Conservation (phyloP, 208 protist species). For the Trypanosoma scelopori region DNA sequence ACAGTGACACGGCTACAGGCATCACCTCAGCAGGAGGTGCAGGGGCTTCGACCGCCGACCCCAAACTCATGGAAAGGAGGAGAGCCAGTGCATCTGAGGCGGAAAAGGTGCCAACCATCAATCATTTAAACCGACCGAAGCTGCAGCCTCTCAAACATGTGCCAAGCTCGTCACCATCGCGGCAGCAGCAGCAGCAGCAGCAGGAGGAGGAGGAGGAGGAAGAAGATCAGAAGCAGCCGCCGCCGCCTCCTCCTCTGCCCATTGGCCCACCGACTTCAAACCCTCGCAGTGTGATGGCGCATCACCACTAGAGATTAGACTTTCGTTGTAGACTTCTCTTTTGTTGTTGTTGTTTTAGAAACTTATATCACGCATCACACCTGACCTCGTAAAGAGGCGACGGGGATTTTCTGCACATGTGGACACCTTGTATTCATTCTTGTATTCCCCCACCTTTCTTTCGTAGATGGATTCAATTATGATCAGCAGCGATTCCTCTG, state of each 20-base stretch:
- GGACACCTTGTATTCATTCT: too few relatives aligned
- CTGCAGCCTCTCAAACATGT: background rate
- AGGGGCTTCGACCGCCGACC: background rate
- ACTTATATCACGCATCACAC: background rate
- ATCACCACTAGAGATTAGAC: background rate
- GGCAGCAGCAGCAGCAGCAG: background rate
- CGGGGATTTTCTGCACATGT: too few relatives aligned
- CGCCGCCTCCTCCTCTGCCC: constrained; percentile 8
- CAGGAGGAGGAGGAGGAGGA: too few relatives aligned
- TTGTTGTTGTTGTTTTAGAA: background rate
- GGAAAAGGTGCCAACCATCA: background rate
- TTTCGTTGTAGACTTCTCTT: background rate
- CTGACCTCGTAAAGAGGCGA: too few relatives aligned
- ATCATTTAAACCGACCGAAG: background rate
- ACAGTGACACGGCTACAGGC: background rate
- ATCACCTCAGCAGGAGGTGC: too few relatives aligned
- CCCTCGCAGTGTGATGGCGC: constrained; percentile 8
- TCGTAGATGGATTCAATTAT: too few relatives aligned
- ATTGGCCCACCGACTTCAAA: constrained; percentile 13
- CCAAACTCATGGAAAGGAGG: background rate
- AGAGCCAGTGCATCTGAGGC: constrained; percentile 2
- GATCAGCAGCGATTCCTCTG: too few relatives aligned
- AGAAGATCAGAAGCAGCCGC: background rate
- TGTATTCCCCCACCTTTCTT: too few relatives aligned
- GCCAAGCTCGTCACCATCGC: background rate